Conservation (phyloP, 1,139 yeast species). For the Debaryomyces coudertii region DNA sequence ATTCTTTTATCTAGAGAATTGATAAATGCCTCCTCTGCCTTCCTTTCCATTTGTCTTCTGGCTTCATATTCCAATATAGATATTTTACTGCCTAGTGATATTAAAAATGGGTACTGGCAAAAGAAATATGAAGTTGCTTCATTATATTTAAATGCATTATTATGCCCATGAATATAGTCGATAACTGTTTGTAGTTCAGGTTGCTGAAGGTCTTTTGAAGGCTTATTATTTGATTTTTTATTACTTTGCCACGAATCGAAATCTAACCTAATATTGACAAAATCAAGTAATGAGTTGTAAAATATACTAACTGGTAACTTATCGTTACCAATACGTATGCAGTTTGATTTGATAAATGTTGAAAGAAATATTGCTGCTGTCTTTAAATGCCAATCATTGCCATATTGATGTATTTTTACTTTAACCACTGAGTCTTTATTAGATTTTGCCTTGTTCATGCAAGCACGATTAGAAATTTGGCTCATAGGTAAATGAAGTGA, state of each 20-base stretch:
- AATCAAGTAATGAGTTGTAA: conserved; percentile 83
- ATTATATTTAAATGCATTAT: conserved; percentile 23
- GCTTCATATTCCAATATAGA: conserved; percentile 83
- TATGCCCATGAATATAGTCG: conserved; percentile 50
- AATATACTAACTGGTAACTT: conserved; percentile 57
- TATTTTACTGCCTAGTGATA: conserved; percentile 83
- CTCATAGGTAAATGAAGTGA: conserved; percentile 14
- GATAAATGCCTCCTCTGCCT: conserved; percentile 89
- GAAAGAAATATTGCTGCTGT: conserved; percentile 65
- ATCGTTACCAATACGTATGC: conserved; percentile 28
- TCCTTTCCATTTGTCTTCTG: conserved; percentile 76
- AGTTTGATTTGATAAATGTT: conserved; percentile 58
- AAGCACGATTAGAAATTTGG: conserved; percentile 11
- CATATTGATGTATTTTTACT: conserved; percentile 65
- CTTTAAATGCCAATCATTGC: conserved; percentile 78
- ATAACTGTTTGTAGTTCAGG: conserved; percentile 45
- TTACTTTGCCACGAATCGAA: conserved; percentile 79
- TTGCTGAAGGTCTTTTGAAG: conserved; percentile 13
- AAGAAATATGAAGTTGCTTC: conserved; percentile 51
- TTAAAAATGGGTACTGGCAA: conserved; percentile 81
- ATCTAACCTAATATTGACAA: conserved; percentile 72
- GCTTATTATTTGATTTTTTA: conserved; percentile 16
- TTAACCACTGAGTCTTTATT: conserved; percentile 37
- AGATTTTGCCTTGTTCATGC: conserved; percentile 16
- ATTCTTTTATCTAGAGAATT: conserved; percentile 66